Evolutionary conservation across 2,329 filamentous ascomycete genomes (phyloP), one percentile per base, ranked within the genome.

Genomic region (Cylindrodendrum hubeiense): DNA sequence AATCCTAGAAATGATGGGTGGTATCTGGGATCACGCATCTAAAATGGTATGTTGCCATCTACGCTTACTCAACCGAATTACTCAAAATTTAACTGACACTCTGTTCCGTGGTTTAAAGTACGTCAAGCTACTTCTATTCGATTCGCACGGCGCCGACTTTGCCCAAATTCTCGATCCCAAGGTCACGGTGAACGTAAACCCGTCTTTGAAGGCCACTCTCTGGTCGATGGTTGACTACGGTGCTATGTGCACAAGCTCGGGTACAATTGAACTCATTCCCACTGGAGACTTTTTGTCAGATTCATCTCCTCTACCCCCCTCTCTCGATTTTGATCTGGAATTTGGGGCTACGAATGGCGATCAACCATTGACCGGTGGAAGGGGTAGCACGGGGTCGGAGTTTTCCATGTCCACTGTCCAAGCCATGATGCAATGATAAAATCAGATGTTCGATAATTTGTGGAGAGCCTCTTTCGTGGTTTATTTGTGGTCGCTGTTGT

Each of bases 201-300:
- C 52, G 3, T 47, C 30, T 19, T n/a, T 62, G 17, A 58, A 63
- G 1, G 53, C 59, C 5, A 28, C 33, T 17, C 30, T 66, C n/a
- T 66, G 63, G 63, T 58, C 59, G 3, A 62, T 66, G 59, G 63
- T 66, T 8, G 54, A 66, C 24, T 66, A 66, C n/a, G 56, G 52
- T 26, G 24, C 50, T 10, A 65, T 65, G 62, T 65, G 62, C 33
- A 58, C 3, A 5, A 37, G 33, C 13, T 15, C 13, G 4, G 10
- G 33, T 7, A 37, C 10, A 13, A 37, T 13, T 10, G 33, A 37
- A 10, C 8, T 9, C 5, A 28, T 28, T 28, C n/a, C n/a, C n/a
- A 5, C 26, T 4, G 8, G 8, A 28, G 26, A 28, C 8, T 4
- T 4, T 5, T 5, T 9, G 8, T 28, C 26, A 4, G 5, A 5